phyloP scores from a whole-genome alignment of 176 grass and related monocot species.

The Zizania latifolia region DNA sequence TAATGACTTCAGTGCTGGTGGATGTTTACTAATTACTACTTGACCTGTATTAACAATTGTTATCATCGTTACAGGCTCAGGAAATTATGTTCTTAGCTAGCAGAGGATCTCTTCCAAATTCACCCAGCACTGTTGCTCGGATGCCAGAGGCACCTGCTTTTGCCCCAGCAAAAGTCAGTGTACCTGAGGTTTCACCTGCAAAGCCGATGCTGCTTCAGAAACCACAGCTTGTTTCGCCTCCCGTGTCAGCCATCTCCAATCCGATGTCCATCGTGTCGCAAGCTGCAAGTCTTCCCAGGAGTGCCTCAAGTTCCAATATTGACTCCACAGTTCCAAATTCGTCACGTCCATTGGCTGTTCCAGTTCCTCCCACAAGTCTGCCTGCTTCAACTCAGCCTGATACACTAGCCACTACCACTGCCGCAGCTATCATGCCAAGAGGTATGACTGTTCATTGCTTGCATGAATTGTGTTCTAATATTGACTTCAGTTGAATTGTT shows the following conservation, averaged over 20 bases:
- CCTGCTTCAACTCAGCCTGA: conserved; percentile 6
- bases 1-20: neutral
- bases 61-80: conserved; percentile 47
- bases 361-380: conserved; percentile 34
- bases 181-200: conserved; percentile 30
- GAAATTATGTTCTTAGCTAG: conserved; percentile 81
- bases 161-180: conserved; percentile 30
- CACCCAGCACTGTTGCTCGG: conserved; percentile 2
- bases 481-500: neutral
- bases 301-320: conserved; percentile 53
- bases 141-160: conserved; percentile 33
- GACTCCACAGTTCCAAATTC: conserved; percentile 42
- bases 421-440: conserved; percentile 53
- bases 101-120: conserved; percentile 44
- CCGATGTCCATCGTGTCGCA: conserved; percentile 41
- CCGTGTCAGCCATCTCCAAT: conserved; percentile 39
- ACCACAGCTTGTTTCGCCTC: conserved; percentile 26
- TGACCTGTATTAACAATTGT: neutral
- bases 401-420: conserved; percentile 28
- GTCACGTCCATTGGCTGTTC: conserved; percentile 33
- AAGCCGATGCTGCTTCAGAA: conserved; percentile 30
- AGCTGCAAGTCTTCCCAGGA: conserved; percentile 29
- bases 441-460: conserved; percentile 44
- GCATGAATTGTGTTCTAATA: neutral
- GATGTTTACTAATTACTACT: neutral